phyloP scores from a whole-genome alignment of 306 rosid genomes.

The Ceratonia siliqua region DNA sequence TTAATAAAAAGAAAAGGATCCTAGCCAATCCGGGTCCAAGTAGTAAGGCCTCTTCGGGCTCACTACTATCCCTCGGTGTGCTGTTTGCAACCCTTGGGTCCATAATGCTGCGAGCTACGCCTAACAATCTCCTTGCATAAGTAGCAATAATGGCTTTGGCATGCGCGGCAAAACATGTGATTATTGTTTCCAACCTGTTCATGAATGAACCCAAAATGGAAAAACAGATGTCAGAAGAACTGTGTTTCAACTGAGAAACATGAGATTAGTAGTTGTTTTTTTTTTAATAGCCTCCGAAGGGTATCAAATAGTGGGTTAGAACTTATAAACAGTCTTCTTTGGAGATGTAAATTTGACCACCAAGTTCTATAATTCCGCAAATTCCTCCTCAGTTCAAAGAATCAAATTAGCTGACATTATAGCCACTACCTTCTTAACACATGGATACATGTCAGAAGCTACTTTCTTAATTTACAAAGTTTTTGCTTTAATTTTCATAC shows the following conservation, averaged over 20 bases:
- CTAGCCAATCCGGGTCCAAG: too few relatives aligned
- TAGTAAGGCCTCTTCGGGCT: slow-evolving; percentile 69
- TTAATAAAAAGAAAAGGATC: too few relatives aligned
- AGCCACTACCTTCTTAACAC: neutral
- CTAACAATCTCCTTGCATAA: slow-evolving; percentile 65
- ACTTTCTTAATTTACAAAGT: neutral
- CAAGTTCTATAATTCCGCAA: neutral
- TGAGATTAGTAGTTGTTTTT: neutral
- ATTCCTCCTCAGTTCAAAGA: neutral
- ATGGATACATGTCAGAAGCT: neutral
- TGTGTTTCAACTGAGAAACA: neutral
- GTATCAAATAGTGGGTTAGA: neutral
- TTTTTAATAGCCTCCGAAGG: neutral
- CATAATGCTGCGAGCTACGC: slow-evolving; percentile 77
- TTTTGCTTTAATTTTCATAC: neutral
- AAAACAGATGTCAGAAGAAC: slow-evolving; percentile 2
- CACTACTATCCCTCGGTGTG: slow-evolving; percentile 58
- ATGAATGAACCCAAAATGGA: slow-evolving; percentile 30
- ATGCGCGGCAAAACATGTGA: slow-evolving; percentile 86
- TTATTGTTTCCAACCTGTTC: slow-evolving; percentile 83
- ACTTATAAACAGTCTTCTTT: neutral
- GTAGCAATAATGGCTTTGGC: slow-evolving; percentile 83
- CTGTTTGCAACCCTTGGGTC: slow-evolving; percentile 85
- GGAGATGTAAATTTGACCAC: neutral
- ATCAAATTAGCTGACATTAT: neutral